Evolutionary conservation across 169 alveolate species (phyloP).

Genomic region (Plasmodium relictum): DNA sequence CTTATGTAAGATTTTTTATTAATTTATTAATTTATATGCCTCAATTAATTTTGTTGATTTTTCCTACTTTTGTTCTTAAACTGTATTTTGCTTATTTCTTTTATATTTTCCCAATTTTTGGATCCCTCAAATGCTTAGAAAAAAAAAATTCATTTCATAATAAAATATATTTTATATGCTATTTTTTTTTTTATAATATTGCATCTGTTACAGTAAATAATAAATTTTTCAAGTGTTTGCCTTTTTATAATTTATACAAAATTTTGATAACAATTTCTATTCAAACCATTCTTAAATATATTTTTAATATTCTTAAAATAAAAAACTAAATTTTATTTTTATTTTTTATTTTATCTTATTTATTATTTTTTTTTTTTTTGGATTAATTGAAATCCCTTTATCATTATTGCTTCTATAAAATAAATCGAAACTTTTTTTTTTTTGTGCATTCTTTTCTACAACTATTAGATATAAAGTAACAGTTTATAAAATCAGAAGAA

Average conservation of each 20-base stretch:
- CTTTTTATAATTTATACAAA: slow-evolving; percentile 69
- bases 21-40: slow-evolving; percentile 69
- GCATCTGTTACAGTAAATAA: slow-evolving; percentile 50
- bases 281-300: slow-evolving; percentile 67
- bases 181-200: slow-evolving; percentile 64
- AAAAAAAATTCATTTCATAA: slow-evolving; percentile 42
- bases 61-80: slow-evolving; percentile 65
- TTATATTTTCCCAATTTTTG: slow-evolving; percentile 62
- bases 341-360: no score
- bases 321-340: neutral
- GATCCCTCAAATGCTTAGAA: slow-evolving; percentile 75
- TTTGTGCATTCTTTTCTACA: no score
- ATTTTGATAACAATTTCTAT: slow-evolving; percentile 53
- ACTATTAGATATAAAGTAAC: no score
- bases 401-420: no score
- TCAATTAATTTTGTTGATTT: slow-evolving; percentile 40
- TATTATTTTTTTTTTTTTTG: no score
- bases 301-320: slow-evolving; percentile 25
- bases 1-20: slow-evolving; percentile 46
- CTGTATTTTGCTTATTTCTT: slow-evolving; percentile 57
- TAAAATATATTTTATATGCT: slow-evolving; percentile 60
- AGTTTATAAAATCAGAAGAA: no score
- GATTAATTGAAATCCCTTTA: no score
- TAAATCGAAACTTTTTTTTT: no score
- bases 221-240: slow-evolving; percentile 66